Conservation (phyloP, 202 grass and related monocot species). For the Eragrostis tef region DNA sequence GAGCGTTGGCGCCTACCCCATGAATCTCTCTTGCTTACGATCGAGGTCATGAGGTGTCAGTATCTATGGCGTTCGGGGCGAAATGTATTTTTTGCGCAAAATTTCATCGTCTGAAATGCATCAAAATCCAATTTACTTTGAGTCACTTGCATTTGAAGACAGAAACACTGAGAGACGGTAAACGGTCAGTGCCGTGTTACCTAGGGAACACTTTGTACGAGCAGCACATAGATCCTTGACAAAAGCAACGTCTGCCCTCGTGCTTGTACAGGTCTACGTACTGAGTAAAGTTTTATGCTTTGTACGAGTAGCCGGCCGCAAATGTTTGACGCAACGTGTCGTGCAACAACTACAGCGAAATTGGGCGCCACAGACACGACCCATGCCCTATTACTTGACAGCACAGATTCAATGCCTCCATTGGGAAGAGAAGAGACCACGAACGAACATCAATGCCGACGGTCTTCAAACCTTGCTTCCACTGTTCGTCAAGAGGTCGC, state of each 20-base stretch:
- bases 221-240: background rate
- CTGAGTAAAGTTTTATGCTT: background rate
- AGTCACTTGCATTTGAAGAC: background rate
- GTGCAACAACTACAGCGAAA: no score
- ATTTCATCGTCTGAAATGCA: no score
- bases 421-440: background rate
- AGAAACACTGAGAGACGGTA: background rate
- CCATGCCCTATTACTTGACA: background rate
- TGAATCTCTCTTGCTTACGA: no score
- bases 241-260: background rate
- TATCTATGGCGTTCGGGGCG: no score
- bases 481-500: background rate
- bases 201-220: background rate
- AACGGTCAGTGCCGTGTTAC: background rate
- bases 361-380: constrained; percentile 33
- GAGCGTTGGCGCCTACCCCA: no score
- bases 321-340: constrained; percentile 29
- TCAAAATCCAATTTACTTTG: background rate
- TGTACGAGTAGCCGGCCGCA: background rate
- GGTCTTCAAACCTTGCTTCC: background rate
- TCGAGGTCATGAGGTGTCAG: no score
- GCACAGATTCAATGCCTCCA: constrained; percentile 15
- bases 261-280: background rate
- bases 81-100: no score
- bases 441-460: background rate